phyloP scores from a whole-genome alignment of 2,329 filamentous ascomycete species.

The Dactylonectria estremocensis region DNA sequence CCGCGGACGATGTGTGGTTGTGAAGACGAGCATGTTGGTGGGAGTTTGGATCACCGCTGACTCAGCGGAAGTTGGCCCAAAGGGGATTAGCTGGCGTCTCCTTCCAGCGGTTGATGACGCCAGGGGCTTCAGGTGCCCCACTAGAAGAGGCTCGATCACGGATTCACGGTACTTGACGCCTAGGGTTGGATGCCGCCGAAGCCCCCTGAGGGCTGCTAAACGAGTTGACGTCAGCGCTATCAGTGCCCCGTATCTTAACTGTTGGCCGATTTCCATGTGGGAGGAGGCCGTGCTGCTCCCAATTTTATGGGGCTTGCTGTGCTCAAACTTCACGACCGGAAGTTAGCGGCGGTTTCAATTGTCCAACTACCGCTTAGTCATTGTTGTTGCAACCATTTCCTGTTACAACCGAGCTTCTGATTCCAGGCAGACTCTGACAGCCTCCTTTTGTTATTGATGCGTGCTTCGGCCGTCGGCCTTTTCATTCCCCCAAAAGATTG shows the following conservation, averaged over 20 bases:
- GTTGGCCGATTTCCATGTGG: conserved; percentile 12
- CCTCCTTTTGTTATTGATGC: not conserved
- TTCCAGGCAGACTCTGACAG: not conserved
- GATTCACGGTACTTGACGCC: not conserved
- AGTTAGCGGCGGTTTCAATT: not conserved
- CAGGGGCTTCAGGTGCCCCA: conserved; percentile 1
- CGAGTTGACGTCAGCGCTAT: conserved; percentile 5
- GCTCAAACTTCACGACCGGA: not conserved
- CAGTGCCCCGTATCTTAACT: not conserved
- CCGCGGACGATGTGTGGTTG: conserved; percentile 4
- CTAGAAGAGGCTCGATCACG: not conserved
- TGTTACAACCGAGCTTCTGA: not conserved
- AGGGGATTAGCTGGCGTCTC: not conserved
- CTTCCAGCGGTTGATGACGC: not conserved
- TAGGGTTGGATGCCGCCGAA: not conserved
- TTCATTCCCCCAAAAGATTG: no score
- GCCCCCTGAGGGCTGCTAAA: not conserved
- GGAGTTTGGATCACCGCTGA: conserved; percentile 17
- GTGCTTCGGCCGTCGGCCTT: not conserved
- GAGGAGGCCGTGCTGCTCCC: not conserved
- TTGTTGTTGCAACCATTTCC: no score
- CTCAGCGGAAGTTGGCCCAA: conserved; percentile 21
- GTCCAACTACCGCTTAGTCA: conserved; percentile 20
- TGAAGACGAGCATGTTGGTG: not conserved
- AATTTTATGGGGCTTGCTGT: not conserved